Percentiles rank a stretch among this genome's conserved stretches.
These are phyloP conservation scores for Penicillium fimorum DNA, from an alignment of 495 filamentous ascomycete genomes.

Conservation along the genomic window DNA sequence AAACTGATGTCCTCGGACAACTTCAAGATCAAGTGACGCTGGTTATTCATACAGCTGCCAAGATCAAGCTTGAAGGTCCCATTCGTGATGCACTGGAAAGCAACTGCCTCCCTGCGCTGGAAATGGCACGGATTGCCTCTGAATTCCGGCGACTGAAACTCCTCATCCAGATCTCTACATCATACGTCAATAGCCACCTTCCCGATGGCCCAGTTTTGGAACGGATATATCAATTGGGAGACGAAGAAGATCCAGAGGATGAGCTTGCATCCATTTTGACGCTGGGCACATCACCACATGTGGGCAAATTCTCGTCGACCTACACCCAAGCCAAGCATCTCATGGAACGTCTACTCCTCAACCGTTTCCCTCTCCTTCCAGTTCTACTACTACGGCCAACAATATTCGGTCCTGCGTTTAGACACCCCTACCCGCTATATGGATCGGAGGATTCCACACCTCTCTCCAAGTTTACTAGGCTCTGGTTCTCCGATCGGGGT, in stretches of 20 bases:
- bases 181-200: conserved; percentile 39
- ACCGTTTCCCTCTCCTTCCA: conserved; percentile 31
- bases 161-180: conserved; percentile 38
- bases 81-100: conserved; percentile 35
- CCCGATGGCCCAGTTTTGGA: conserved; percentile 37
- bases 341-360: conserved; percentile 37
- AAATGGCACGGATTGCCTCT: conserved; percentile 33
- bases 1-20: conserved; percentile 15
- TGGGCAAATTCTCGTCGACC: conserved; percentile 30
- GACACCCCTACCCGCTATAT: conserved; percentile 39
- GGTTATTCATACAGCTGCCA: conserved; percentile 41
- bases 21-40: conserved; percentile 33
- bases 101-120: conserved; percentile 39
- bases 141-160: conserved; percentile 33
- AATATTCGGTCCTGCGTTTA: conserved; percentile 40
- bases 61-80: conserved; percentile 33
- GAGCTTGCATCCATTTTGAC: conserved; percentile 31
- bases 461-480: conserved; percentile 35
- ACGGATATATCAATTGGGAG: conserved; percentile 25
- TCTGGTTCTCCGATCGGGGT: conserved; percentile 28
- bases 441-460: conserved; percentile 37
- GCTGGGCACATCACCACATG: conserved; percentile 19
- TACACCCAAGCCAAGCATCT: conserved; percentile 43
- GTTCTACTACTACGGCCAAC: conserved; percentile 41
- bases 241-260: conserved; percentile 33